A percentile compares a stretch with the other conserved stretches of the same genome.
These are phyloP conservation scores for Xylariaceae sp. DNA, from an alignment of 2,329 filamentous ascomycete species.

Conservation along the genomic window DNA sequence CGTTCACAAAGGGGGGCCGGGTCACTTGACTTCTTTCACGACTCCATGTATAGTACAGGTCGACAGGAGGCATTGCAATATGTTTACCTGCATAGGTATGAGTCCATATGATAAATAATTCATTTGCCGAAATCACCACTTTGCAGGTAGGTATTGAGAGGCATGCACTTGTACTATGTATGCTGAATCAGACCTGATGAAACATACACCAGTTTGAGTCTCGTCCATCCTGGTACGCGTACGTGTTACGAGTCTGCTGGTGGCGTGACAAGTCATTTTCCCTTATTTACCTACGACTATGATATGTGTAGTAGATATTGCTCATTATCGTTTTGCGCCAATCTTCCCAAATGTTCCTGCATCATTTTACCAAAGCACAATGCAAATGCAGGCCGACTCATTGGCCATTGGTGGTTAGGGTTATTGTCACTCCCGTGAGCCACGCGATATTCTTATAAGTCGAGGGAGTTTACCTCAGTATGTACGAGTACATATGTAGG, in stretches of 20 bases:
- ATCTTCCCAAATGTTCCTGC: background rate
- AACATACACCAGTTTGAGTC: conserved; percentile 18
- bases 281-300: background rate
- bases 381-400: background rate
- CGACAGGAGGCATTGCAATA: too few relatives aligned
- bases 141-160: background rate
- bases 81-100: background rate
- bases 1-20: conserved; percentile 11
- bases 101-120: background rate
- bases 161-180: background rate
- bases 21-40: conserved; percentile 26
- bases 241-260: background rate
- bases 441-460: background rate
- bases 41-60: conserved; percentile 2
- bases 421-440: background rate
- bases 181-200: conserved; percentile 24
- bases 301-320: background rate
- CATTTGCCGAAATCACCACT: background rate
- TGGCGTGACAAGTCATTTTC: background rate
- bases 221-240: conserved; percentile 4
- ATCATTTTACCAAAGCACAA: background rate
- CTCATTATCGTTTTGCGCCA: background rate
- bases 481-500: too few relatives aligned
- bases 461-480: background rate
- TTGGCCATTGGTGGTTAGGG: background rate